Conservation (phyloP, 139 green algal genomes). For the Picochlorum sp. region DNA sequence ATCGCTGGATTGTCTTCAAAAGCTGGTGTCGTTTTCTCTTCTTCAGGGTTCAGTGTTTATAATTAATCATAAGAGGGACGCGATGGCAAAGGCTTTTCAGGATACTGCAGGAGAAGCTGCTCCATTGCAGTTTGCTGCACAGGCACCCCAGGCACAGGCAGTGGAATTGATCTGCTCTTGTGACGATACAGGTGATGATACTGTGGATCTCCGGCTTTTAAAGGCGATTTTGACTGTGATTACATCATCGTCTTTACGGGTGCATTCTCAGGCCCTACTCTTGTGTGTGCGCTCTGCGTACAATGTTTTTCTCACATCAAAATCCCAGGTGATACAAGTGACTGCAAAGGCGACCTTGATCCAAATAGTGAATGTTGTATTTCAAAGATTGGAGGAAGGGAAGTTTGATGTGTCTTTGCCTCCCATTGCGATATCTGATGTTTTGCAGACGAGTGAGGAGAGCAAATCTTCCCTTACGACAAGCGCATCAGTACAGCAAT, state of each 20-base stretch:
- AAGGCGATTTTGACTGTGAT: conserved; percentile 79
- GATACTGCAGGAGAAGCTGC: conserved; percentile 14
- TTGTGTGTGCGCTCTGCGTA: conserved; percentile 84
- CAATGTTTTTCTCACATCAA: conserved; percentile 89
- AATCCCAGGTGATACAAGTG: conserved; percentile 79
- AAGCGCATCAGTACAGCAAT: conserved; percentile 61
- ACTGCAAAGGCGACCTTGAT: conserved; percentile 93
- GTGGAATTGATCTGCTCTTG: conserved; percentile 77
- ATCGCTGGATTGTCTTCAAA: conserved; percentile 81
- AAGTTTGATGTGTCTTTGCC: conserved; percentile 18
- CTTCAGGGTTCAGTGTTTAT: conserved; percentile 41
- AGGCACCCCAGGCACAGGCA: conserved; percentile 49
- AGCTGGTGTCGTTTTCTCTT: conserved; percentile 73
- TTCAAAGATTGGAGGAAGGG: conserved; percentile 87
- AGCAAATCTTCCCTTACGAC: conserved; percentile 19
- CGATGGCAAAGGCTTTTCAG: not conserved
- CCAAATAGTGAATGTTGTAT: conserved; percentile 89
- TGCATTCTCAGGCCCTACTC: conserved; percentile 69
- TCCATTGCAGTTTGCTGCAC: conserved; percentile 10
- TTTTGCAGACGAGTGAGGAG: conserved; percentile 50
- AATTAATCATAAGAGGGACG: conserved; percentile 27
- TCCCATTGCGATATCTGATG: conserved; percentile 49
- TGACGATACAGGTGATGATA: conserved; percentile 87
- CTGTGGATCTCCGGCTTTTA: conserved; percentile 84
- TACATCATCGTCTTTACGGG: conserved; percentile 66